Evolutionary conservation across 2,329 filamentous ascomycete species (phyloP).

Genomic region (Calonectria pseudoreteaudii): DNA sequence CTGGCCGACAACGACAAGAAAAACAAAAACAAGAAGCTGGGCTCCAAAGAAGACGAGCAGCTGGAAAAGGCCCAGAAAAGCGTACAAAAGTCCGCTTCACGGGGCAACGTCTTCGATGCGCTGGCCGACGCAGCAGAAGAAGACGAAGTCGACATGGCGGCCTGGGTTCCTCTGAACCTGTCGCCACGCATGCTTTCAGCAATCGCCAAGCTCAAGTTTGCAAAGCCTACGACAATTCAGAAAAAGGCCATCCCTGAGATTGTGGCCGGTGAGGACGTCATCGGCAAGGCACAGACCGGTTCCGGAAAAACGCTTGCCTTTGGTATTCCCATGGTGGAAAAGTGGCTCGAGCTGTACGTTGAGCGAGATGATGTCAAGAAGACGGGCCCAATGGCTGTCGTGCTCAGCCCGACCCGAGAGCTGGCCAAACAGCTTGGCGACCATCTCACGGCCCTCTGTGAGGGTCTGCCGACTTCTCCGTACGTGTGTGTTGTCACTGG

Average conservation of each 20-base stretch:
- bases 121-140: conserved; percentile 66
- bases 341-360: conserved; percentile 71
- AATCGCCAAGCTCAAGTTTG: conserved; percentile 83
- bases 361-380: conserved; percentile 46
- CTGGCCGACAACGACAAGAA: conserved; percentile 39
- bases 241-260: conserved; percentile 83
- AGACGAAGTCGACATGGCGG: conserved; percentile 75
- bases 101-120: conserved; percentile 65
- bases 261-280: conserved; percentile 85
- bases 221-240: conserved; percentile 86
- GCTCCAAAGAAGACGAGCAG: conserved; percentile 46
- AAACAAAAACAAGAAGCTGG: conserved; percentile 47
- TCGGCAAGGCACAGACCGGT: conserved; percentile 95
- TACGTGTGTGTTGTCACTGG: conserved; percentile 92
- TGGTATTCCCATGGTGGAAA: conserved; percentile 91
- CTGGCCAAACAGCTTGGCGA: conserved; percentile 90
- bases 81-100: conserved; percentile 52
- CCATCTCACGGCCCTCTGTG: conserved; percentile 82
- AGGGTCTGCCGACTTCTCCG: conserved; percentile 68
- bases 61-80: conserved; percentile 50
- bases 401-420: conserved; percentile 93
- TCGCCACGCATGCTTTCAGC: conserved; percentile 78
- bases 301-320: conserved; percentile 98
- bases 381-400: conserved; percentile 74
- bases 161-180: conserved; percentile 81